Evolutionary conservation across 2,329 filamentous ascomycete genomes (phyloP).

Genomic region (Trematosphaeria pertusa): DNA sequence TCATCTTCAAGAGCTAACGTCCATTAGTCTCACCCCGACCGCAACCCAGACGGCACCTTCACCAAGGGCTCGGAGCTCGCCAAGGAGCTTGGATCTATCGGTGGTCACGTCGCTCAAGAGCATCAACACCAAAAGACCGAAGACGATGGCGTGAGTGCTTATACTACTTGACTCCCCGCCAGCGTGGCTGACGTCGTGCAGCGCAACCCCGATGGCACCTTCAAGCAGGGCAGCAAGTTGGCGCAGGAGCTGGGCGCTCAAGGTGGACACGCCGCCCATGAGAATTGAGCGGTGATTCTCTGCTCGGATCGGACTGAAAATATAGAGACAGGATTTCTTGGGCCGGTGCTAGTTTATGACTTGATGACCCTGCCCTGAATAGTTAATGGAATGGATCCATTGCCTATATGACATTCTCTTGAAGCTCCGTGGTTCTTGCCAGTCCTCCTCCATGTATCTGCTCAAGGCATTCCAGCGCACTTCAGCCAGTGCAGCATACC

Average conservation of each 20-base stretch:
- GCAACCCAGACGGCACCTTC: conserved; percentile 50
- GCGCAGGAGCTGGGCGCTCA: conserved; percentile 36
- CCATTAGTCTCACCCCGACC: conserved; percentile 34
- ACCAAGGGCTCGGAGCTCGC: conserved; percentile 46
- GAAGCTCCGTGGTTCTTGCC: no score
- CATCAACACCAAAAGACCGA: conserved; percentile 24
- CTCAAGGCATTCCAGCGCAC: no score
- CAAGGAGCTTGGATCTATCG: conserved; percentile 46
- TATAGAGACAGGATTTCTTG: no score
- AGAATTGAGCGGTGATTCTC: conserved; percentile 2
- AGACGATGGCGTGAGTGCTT: conserved; percentile 27
- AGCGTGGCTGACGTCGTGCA: not conserved
- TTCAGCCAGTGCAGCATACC: no score
- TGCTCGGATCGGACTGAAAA: not conserved
- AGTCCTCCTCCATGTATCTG: no score
- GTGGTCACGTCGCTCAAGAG: conserved; percentile 44
- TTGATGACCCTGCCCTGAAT: no score
- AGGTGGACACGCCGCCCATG: conserved; percentile 27
- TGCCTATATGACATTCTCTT: no score
- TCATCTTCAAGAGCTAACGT: no score
- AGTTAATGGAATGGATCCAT: no score
- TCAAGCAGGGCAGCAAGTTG: conserved; percentile 34
- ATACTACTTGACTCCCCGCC: not conserved
- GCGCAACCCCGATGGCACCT: conserved; percentile 50
- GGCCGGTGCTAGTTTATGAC: no score